Conservation (phyloP, 2,329 filamentous ascomycete species). For the Trichoderma sp. region DNA sequence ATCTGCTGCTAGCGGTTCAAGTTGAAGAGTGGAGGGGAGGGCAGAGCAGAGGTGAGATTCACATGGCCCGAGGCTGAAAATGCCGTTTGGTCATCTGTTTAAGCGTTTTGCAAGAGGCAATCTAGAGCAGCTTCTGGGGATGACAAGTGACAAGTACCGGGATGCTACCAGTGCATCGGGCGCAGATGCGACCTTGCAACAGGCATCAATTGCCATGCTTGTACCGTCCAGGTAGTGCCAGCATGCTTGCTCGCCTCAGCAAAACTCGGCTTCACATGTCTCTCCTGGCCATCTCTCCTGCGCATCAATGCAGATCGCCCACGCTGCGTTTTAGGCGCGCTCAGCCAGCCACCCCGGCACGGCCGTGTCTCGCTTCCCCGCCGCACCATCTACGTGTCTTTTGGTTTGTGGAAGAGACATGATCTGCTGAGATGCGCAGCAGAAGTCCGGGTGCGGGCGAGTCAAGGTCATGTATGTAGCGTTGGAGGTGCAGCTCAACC, state of each 20-base stretch:
- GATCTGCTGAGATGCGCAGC: neutral
- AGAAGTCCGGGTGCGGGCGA: neutral
- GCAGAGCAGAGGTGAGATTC: neutral
- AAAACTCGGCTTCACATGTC: constrained; percentile 25
- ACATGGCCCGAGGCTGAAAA: neutral
- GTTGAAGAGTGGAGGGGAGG: neutral
- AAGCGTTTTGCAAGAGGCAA: neutral
- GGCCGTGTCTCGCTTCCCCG: neutral
- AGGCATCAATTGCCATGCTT: neutral
- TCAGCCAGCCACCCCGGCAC: constrained; percentile 24
- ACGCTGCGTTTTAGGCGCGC: constrained; percentile 17
- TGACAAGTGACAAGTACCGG: neutral
- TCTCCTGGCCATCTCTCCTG: neutral
- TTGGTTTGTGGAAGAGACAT: neutral
- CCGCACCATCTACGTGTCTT: constrained; percentile 20
- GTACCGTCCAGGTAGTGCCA: neutral
- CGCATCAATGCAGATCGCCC: neutral
- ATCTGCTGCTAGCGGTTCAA: neutral
- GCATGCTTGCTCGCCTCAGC: neutral
- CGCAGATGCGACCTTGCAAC: neutral
- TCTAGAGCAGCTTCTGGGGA: neutral
- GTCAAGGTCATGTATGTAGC: no score
- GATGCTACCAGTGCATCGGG: neutral
- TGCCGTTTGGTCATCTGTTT: neutral
- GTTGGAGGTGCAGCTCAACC: no score